Evolutionary conservation across 371 early-diverging fungal species (phyloP).

Genomic region (Batkoa obscura): DNA sequence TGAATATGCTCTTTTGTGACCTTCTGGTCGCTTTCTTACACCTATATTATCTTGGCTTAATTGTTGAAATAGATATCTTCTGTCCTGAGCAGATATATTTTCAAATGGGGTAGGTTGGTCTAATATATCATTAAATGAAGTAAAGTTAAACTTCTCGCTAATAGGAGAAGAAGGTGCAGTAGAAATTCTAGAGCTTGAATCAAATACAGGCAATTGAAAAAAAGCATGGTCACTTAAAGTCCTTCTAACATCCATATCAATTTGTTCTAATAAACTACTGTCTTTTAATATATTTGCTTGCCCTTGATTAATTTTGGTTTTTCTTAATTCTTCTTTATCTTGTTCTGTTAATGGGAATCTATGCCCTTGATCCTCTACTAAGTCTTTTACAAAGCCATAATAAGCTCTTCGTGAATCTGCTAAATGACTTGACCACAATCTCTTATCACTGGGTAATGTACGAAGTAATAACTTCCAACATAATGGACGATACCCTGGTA

Average conservation of each 20-base stretch:
- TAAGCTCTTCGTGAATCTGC: conserved; percentile 31
- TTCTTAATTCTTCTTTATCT: conserved; percentile 3
- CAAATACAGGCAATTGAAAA: conserved; percentile 45
- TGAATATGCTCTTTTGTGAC: not conserved
- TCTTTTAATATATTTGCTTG: conserved; percentile 34
- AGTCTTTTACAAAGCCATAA: conserved; percentile 39
- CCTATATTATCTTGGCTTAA: not conserved
- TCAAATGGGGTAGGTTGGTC: not conserved
- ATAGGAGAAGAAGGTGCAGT: conserved; percentile 19
- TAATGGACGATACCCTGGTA: conserved; percentile 35
- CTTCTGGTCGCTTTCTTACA: not conserved
- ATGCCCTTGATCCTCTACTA: conserved; percentile 22
- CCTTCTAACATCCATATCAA: conserved; percentile 63
- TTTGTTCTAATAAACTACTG: conserved; percentile 46
- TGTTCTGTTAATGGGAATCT: conserved; percentile 7
- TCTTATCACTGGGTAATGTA: conserved; percentile 53
- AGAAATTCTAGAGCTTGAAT: conserved; percentile 23
- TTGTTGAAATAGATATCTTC: not conserved
- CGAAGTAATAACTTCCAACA: conserved; percentile 58
- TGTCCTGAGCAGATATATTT: not conserved
- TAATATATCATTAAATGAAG: not conserved
- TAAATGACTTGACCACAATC: conserved; percentile 33
- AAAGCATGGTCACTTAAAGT: conserved; percentile 68
- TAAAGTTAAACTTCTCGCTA: not conserved
- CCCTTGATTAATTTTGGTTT: conserved; percentile 17